phyloP scores from a whole-genome alignment of 257 asterid genomes.

The Solanum sejunctum region DNA sequence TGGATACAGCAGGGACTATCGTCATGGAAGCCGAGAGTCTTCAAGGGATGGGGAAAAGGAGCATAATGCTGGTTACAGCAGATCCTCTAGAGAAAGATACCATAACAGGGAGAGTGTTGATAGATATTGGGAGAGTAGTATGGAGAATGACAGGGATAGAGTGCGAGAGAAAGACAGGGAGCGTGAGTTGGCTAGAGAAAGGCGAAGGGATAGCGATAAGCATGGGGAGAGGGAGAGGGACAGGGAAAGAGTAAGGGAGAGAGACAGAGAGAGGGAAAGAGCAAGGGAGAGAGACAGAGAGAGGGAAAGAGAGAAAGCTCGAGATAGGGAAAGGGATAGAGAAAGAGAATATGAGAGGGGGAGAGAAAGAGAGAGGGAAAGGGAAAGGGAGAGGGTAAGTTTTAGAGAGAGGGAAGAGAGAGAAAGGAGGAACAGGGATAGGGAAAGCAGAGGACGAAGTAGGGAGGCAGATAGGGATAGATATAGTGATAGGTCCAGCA shows the following conservation, averaged over 20 bases:
- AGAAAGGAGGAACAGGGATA: constrained; percentile 22
- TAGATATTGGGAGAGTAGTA: constrained; percentile 40
- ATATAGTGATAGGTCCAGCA: constrained; percentile 29
- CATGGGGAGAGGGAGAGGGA: constrained; percentile 16
- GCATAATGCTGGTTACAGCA: constrained; percentile 34
- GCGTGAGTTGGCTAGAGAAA: constrained; percentile 7
- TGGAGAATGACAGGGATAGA: constrained; percentile 41
- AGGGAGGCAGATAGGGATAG: constrained; percentile 25
- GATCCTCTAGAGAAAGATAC: constrained; percentile 34
- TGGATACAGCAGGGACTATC: constrained; percentile 16
- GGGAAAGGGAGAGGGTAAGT: constrained; percentile 9
- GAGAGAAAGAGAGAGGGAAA: constrained; percentile 13
- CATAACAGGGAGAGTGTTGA: constrained; percentile 32
- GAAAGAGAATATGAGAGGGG: constrained; percentile 22
- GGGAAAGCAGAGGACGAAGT: constrained; percentile 28
- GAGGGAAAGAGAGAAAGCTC: constrained; percentile 9
- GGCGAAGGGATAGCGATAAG: constrained; percentile 20
- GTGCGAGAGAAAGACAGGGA: constrained; percentile 17
- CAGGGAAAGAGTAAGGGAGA: constrained; percentile 20
- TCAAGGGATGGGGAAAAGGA: constrained; percentile 41
- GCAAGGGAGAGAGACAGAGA: constrained; percentile 16
- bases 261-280: constrained; percentile 15
- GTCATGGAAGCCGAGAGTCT: constrained; percentile 35
- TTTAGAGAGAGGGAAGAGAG: constrained; percentile 16
- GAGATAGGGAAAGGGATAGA: constrained; percentile 25